phyloP scores from a whole-genome alignment of 2,329 filamentous ascomycete genomes.

The Sclerotiophoma versabilis region DNA sequence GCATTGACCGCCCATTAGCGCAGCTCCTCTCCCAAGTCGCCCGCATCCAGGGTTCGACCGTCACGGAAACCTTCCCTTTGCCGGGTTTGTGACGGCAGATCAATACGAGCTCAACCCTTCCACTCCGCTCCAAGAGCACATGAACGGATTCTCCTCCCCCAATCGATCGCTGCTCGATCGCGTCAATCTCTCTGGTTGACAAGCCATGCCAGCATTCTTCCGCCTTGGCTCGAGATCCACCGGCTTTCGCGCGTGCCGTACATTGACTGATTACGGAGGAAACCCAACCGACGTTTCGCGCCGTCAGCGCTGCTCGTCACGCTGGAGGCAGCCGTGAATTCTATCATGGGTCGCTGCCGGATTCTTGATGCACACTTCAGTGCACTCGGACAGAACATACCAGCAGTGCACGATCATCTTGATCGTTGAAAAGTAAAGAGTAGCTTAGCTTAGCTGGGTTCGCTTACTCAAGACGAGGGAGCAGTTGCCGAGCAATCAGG shows the following conservation, averaged over 20 bases:
- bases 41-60: slow-evolving; percentile 8
- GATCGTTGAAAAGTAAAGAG: no score
- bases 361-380: no score
- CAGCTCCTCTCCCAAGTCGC: slow-evolving; percentile 13
- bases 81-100: not conserved
- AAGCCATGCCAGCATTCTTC: not conserved
- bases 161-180: not conserved
- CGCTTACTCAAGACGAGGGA: no score
- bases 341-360: no score
- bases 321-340: no score
- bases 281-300: not conserved
- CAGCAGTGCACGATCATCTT: no score
- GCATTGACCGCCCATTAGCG: slow-evolving; percentile 5
- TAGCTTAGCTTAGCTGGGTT: no score
- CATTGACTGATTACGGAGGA: not conserved
- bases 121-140: not conserved
- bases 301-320: no score
- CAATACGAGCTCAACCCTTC: not conserved
- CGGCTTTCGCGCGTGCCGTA: not conserved
- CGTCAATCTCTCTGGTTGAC: not conserved
- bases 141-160: not conserved
- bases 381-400: no score
- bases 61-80: not conserved
- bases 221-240: not conserved
- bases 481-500: not conserved